Evolutionary conservation across 768 basidiomycete genomes (phyloP).

Genomic region (Xerocomus brunneocitrinus): DNA sequence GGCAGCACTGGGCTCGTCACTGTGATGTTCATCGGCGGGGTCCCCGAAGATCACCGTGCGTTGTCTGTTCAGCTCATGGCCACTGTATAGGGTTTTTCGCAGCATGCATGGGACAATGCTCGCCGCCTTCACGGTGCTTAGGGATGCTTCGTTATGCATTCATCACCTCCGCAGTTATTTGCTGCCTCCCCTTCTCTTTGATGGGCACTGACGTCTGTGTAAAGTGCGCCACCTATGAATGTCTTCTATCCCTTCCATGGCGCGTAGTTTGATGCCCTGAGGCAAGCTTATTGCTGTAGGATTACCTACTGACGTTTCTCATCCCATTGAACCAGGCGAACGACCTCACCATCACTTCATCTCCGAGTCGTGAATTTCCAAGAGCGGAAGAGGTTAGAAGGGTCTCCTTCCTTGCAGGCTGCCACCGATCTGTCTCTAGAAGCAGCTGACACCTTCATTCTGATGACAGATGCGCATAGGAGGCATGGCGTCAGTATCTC

Average conservation of each 20-base stretch:
- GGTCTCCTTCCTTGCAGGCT: conserved; percentile 11
- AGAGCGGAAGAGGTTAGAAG: conserved; percentile 10
- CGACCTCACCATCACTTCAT: conserved; percentile 14
- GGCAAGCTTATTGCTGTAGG: conserved; percentile 4
- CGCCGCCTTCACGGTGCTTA: conserved; percentile 2
- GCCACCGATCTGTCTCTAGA: conserved; percentile 17
- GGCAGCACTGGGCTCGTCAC: conserved; percentile 10
- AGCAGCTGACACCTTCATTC: conserved; percentile 11
- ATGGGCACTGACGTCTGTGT: conserved; percentile 8
- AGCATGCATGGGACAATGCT: conserved; percentile 6
- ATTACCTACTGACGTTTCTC: conserved; percentile 9
- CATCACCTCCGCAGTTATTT: conserved; percentile 10
- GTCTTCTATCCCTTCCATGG: conserved; percentile 21
- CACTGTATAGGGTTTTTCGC: conserved; percentile 3
- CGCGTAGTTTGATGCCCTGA: conserved; percentile 21
- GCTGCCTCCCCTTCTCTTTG: conserved; percentile 8
- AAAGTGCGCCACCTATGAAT: conserved; percentile 9
- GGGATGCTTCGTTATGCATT: conserved; percentile 4
- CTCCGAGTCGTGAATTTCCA: conserved; percentile 20
- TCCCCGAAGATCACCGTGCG: conserved; percentile 4
- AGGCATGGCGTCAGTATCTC: conserved; percentile 9
- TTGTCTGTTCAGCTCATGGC: conserved; percentile 9
- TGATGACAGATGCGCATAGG: conserved; percentile 11
- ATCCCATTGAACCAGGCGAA: conserved; percentile 3
- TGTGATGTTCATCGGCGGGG: conserved; percentile 9